phyloP scores from a whole-genome alignment of 129 eudicot species.

The Flaveria linearis region DNA sequence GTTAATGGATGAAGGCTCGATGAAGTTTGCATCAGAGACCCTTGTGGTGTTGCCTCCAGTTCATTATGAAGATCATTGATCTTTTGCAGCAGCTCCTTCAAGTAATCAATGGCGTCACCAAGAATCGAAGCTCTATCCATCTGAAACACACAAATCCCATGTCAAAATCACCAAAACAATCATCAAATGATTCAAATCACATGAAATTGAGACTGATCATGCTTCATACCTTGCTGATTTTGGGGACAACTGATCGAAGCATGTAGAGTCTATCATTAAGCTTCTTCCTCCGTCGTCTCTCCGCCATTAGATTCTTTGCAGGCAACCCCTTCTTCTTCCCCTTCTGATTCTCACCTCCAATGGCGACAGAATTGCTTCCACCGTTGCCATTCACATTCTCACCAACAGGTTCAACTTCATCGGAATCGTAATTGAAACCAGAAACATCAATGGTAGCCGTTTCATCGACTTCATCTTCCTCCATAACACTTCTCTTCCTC shows the following conservation, averaged over 20 bases:
- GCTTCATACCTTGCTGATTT: constrained; percentile 61
- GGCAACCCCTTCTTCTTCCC: constrained; percentile 77
- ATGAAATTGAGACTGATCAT: neutral
- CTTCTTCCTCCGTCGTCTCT: constrained; percentile 72
- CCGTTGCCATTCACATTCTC: constrained; percentile 29
- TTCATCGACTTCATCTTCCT: constrained; percentile 41
- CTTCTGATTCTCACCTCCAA: constrained; percentile 43
- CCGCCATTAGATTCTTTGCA: constrained; percentile 87
- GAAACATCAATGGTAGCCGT: constrained; percentile 46
- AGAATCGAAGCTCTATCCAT: constrained; percentile 84
- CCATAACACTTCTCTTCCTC: constrained; percentile 33
- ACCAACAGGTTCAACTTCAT: constrained; percentile 42
- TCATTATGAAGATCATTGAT: constrained; percentile 62
- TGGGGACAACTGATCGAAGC: constrained; percentile 75
- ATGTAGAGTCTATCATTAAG: constrained; percentile 77
- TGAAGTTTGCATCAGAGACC: constrained; percentile 39
- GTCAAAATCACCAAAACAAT: neutral
- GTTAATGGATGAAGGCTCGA: constrained; percentile 58
- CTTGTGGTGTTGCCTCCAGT: constrained; percentile 50
- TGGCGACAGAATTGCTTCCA: constrained; percentile 31
- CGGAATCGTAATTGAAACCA: constrained; percentile 67
- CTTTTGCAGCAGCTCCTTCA: constrained; percentile 61
- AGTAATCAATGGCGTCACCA: constrained; percentile 72
- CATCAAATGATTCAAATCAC: neutral
- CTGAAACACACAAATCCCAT: constrained; percentile 29